phyloP scores from a whole-genome alignment of 306 rosid species.

The Alnus glutinosa region DNA sequence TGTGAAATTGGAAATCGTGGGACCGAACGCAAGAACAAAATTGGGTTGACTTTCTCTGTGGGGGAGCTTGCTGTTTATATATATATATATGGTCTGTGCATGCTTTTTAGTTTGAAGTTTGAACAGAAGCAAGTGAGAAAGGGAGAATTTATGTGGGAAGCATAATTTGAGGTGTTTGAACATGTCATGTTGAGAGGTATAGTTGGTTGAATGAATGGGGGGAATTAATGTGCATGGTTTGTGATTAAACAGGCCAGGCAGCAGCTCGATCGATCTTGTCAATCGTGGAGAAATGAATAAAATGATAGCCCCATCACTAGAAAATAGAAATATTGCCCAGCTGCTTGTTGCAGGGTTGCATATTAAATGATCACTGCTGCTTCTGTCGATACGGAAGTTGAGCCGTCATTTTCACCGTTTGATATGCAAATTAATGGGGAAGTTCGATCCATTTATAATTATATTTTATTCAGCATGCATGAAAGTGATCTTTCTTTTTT shows the following conservation, averaged over 20 bases:
- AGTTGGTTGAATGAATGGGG: background rate
- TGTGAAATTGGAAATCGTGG: too few species aligned
- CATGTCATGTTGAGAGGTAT: background rate
- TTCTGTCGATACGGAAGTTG: background rate
- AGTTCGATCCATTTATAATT: too few species aligned
- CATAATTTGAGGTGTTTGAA: too few species aligned
- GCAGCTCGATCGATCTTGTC: too few species aligned
- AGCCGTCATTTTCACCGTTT: background rate
- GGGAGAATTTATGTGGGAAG: too few species aligned
- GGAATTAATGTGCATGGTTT: background rate
- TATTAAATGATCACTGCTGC: background rate
- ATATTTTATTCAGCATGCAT: background rate
- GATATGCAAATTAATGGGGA: background rate
- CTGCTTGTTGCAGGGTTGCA: slow-evolving; percentile 21
- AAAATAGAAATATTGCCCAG: slow-evolving; percentile 23
- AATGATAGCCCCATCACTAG: slow-evolving; percentile 20
- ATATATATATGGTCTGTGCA: too few species aligned
- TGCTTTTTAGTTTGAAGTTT: too few species aligned
- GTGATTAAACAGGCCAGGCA: background rate
- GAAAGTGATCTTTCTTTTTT: background rate
- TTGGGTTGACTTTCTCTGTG: too few species aligned
- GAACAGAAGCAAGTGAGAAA: too few species aligned
- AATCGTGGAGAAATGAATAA: background rate
- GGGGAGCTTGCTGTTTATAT: too few species aligned
- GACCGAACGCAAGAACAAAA: too few species aligned